Evolutionary conservation across 2,329 filamentous ascomycete genomes (phyloP).

Genomic region (Zasmidium citrigriseum): DNA sequence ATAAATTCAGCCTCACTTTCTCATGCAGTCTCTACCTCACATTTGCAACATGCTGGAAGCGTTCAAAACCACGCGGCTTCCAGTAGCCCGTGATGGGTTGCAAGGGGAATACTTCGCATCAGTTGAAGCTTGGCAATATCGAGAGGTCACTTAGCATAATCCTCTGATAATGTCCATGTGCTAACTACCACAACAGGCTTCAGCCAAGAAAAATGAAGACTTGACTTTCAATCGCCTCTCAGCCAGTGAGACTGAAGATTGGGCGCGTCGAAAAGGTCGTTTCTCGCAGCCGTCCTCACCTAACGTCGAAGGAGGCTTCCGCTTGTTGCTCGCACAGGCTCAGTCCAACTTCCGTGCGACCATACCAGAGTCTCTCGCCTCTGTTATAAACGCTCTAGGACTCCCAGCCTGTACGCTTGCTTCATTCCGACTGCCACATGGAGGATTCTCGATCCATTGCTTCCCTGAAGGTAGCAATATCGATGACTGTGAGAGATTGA

Average conservation of each 20-base stretch:
- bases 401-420: constrained; percentile 8
- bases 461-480: neutral
- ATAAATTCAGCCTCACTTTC: too few relatives aligned
- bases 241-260: neutral
- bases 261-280: neutral
- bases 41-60: too few relatives aligned
- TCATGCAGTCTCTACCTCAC: too few relatives aligned
- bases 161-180: too few relatives aligned
- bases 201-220: too few relatives aligned
- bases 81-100: too few relatives aligned
- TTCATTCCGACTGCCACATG: constrained; percentile 10
- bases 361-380: constrained; percentile 1
- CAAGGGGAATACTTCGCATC: too few relatives aligned
- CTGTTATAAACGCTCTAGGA: constrained; percentile 6
- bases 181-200: too few relatives aligned
- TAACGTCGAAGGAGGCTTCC: constrained; percentile 1
- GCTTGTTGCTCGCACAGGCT: constrained; percentile 14
- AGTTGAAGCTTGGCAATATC: too few relatives aligned
- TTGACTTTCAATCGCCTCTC: too few relatives aligned
- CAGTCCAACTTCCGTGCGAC: constrained; percentile 2
- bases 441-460: constrained; percentile 9
- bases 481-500: neutral
- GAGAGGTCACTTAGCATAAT: too few relatives aligned
- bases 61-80: too few relatives aligned
- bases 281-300: neutral